A percentile compares a stretch with the other conserved stretches of the same genome.
Conservation (phyloP, 805 yeast genomes). For the Clavispora phyllophila region DNA sequence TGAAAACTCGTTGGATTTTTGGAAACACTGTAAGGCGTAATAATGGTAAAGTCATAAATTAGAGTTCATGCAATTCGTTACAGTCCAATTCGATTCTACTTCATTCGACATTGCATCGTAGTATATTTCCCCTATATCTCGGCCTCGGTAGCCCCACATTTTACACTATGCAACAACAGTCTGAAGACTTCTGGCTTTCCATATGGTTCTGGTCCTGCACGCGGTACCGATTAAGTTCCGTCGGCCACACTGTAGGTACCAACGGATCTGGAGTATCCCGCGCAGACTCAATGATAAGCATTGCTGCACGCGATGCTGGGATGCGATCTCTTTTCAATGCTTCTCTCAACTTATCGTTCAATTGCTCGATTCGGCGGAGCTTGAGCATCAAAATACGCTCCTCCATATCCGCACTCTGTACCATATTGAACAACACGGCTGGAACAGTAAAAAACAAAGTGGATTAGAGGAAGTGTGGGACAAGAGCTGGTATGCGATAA, state of each 20-base stretch:
- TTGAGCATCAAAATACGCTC: conserved; percentile 49
- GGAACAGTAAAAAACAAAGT: too few relatives aligned
- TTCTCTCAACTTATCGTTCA: conserved; percentile 48
- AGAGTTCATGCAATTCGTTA: too few relatives aligned
- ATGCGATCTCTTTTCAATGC: conserved; percentile 53
- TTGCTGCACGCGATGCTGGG: conserved; percentile 59
- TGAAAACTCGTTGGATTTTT: too few relatives aligned
- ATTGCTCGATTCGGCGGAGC: conserved; percentile 54
- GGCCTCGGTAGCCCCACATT: too few relatives aligned
- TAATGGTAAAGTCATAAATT: too few relatives aligned
- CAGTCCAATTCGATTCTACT: too few relatives aligned
- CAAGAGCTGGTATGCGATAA: too few relatives aligned
- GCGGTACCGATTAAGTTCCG: conserved; percentile 30
- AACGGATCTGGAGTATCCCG: conserved; percentile 44
- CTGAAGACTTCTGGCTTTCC: conserved; percentile 10
- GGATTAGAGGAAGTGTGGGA: too few relatives aligned
- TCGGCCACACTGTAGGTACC: conserved; percentile 43
- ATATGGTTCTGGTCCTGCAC: conserved; percentile 15
- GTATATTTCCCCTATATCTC: too few relatives aligned
- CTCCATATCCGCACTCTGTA: conserved; percentile 11
- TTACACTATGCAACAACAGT: conserved; percentile 31
- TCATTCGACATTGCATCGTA: too few relatives aligned
- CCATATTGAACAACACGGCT: neutral
- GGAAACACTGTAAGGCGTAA: too few relatives aligned
- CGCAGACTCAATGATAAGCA: conserved; percentile 39